A percentile compares a stretch with the other conserved stretches of the same genome.
Conservation (phyloP, 2,329 filamentous ascomycete species). For the Fusarium ambrosium region DNA sequence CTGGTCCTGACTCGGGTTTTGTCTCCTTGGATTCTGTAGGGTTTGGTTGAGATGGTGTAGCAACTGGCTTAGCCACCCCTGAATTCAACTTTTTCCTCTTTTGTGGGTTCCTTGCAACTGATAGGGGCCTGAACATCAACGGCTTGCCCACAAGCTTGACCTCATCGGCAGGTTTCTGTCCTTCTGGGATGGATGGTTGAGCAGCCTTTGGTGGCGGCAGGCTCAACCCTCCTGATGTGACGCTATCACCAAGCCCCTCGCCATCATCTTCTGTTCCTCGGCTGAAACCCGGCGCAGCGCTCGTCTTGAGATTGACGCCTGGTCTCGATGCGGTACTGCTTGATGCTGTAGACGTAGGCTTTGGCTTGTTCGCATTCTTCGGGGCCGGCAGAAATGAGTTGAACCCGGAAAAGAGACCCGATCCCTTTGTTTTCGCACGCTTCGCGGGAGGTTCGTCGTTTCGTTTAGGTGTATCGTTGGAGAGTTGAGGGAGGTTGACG, state of each 20-base stretch:
- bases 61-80: slow-evolving; percentile 24
- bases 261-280: slow-evolving; percentile 60
- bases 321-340: slow-evolving; percentile 36
- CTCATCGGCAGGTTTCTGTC: slow-evolving; percentile 71
- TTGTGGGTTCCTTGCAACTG: slow-evolving; percentile 80
- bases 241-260: slow-evolving; percentile 30
- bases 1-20: slow-evolving; percentile 34
- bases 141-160: slow-evolving; percentile 82
- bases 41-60: slow-evolving; percentile 14
- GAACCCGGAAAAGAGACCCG: slow-evolving; percentile 81
- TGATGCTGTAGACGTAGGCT: slow-evolving; percentile 47
- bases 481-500: slow-evolving; percentile 77
- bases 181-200: slow-evolving; percentile 65
- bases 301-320: slow-evolving; percentile 81
- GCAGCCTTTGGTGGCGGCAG: slow-evolving; percentile 59
- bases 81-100: slow-evolving; percentile 71
- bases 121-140: slow-evolving; percentile 90
- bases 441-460: slow-evolving; percentile 73
- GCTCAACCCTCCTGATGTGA: slow-evolving; percentile 44
- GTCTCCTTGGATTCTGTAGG: slow-evolving; percentile 32
- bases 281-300: slow-evolving; percentile 84
- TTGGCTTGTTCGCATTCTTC: slow-evolving; percentile 68
- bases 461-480: slow-evolving; percentile 51
- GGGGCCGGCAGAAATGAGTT: slow-evolving; percentile 89
- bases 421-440: slow-evolving; percentile 69